These are phyloP conservation scores for Phalaenopsis hybrid DNA, from an alignment of 116 monocot species.

Conservation along the genomic window DNA sequence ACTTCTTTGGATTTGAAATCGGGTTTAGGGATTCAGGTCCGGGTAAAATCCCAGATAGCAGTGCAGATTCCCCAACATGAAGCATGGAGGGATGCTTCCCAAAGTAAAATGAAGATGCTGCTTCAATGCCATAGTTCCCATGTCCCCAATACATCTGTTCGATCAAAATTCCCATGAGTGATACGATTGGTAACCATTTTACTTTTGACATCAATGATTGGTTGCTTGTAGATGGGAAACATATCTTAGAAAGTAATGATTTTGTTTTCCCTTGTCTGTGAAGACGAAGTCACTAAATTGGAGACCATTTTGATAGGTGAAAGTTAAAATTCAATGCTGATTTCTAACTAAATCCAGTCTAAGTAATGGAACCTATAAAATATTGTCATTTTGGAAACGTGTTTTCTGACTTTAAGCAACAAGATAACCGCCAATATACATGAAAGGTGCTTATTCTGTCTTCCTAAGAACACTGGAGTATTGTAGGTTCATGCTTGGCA, in stretches of 20 bases:
- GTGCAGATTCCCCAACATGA: slow-evolving; percentile 27
- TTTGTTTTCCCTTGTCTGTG: background rate
- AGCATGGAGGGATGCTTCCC: slow-evolving; percentile 29
- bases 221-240: background rate
- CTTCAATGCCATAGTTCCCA: slow-evolving; percentile 32
- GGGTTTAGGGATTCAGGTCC: slow-evolving; percentile 28
- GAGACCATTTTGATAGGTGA: background rate
- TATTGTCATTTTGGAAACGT: background rate
- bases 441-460: too few species aligned
- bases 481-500: too few species aligned
- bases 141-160: slow-evolving; percentile 37
- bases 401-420: background rate
- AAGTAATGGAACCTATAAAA: background rate
- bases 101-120: slow-evolving; percentile 29
- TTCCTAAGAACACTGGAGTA: too few species aligned
- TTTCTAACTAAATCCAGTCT: background rate
- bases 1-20: slow-evolving; percentile 23
- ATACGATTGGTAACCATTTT: background rate
- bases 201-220: background rate
- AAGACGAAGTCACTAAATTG: background rate
- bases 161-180: slow-evolving; percentile 3
- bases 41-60: slow-evolving; percentile 38
- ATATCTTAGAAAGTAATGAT: background rate
- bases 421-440: background rate
- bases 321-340: background rate